Evolutionary conservation across 108 stramenopile species (phyloP).

Genomic region (Cyclostephanos invisitatus): DNA sequence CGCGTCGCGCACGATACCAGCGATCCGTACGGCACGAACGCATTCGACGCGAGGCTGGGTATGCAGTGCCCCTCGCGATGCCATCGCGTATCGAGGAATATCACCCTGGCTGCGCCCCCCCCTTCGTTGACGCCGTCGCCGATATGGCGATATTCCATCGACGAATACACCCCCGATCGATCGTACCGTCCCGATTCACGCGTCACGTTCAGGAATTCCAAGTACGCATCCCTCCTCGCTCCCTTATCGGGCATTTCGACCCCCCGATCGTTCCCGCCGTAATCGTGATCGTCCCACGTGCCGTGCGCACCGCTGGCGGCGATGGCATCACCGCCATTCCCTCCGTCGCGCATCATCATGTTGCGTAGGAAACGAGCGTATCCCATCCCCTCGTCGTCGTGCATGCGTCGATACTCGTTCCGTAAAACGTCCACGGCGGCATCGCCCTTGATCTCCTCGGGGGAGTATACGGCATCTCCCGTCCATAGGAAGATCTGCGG

Average conservation of each 20-base stretch:
- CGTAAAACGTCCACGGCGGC: slow-evolving; percentile 49
- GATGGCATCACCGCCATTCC: no score
- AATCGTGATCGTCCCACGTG: slow-evolving; percentile 93
- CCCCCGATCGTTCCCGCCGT: slow-evolving; percentile 89
- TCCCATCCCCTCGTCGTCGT: slow-evolving; percentile 66
- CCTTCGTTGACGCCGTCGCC: slow-evolving; percentile 3
- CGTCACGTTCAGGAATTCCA: slow-evolving; percentile 69
- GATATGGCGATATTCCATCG: slow-evolving; percentile 42
- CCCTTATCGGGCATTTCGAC: slow-evolving; percentile 52
- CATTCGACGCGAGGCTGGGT: slow-evolving; percentile 59
- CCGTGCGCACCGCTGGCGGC: slow-evolving; percentile 50
- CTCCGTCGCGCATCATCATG: no score
- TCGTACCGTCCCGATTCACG: slow-evolving; percentile 13
- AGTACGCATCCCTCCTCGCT: slow-evolving; percentile 58
- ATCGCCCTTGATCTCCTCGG: slow-evolving; percentile 50
- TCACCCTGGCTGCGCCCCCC: slow-evolving; percentile 42
- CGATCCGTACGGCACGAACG: slow-evolving; percentile 46
- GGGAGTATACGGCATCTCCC: slow-evolving; percentile 83
- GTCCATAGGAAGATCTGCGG: slow-evolving; percentile 81
- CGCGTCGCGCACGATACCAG: slow-evolving; percentile 71
- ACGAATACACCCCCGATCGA: slow-evolving; percentile 67
- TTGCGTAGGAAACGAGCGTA: slow-evolving; percentile 48
- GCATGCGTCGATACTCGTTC: slow-evolving; percentile 60
- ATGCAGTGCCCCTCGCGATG: slow-evolving; percentile 76
- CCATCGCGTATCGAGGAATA: slow-evolving; percentile 86